A percentile compares a stretch with the other conserved stretches of the same genome.
phyloP scores from a whole-genome alignment of 176 grass and related monocot genomes.

The Oryza brachyantha region DNA sequence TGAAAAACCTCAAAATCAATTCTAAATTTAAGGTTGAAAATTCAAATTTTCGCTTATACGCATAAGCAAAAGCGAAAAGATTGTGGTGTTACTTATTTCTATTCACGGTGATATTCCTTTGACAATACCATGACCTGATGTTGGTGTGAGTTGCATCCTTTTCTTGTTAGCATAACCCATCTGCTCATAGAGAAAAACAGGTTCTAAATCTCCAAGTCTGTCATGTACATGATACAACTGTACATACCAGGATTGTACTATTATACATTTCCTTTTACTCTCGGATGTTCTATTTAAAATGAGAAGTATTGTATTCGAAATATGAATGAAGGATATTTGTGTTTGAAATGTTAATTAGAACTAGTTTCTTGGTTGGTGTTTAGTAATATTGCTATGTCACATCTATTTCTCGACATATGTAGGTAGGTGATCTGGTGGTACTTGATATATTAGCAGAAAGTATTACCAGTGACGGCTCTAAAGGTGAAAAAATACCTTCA shows the following conservation, averaged over 20 bases:
- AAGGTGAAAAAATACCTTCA: slow-evolving; percentile 81
- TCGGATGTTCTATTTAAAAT: slow-evolving; percentile 1
- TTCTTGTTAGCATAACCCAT: slow-evolving; percentile 11
- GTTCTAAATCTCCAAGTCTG: neutral
- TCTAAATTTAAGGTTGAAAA: too few relatives aligned
- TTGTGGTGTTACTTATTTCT: slow-evolving; percentile 14
- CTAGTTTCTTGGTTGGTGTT: neutral
- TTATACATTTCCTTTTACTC: neutral
- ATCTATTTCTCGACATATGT: slow-evolving; percentile 28
- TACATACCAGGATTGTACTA: neutral
- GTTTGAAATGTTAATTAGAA: slow-evolving; percentile 19
- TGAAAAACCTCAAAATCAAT: too few relatives aligned
- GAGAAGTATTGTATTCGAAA: neutral
- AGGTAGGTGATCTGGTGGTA: slow-evolving; percentile 79
- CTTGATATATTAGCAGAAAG: slow-evolving; percentile 91
- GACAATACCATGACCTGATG: neutral
- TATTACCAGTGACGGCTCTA: slow-evolving; percentile 62
- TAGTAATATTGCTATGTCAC: neutral
- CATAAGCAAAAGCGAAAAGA: too few relatives aligned
- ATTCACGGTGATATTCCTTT: neutral
- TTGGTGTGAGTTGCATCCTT: neutral
- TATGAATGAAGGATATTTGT: neutral
- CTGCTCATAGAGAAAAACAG: neutral
- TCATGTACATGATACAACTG: slow-evolving; percentile 1
- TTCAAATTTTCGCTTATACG: too few relatives aligned